Percentiles rank a stretch among this genome's conserved stretches.
Conservation (phyloP, 306 rosid genomes). For the Comarum palustre region DNA sequence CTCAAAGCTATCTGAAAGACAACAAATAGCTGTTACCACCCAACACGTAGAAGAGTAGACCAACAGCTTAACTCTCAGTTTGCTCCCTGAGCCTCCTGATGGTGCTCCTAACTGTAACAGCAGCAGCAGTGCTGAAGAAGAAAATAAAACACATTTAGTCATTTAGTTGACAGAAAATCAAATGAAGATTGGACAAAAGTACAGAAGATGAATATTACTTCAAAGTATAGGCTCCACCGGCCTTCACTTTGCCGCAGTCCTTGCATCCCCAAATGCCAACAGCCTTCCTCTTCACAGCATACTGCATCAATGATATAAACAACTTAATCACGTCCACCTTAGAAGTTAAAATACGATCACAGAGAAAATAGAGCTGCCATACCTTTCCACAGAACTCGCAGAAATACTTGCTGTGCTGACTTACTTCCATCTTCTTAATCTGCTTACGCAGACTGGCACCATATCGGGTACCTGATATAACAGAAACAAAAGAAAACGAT, state of each 20-base stretch:
- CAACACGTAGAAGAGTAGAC: not conserved
- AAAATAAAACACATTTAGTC: slow-evolving; percentile 8
- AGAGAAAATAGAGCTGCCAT: not conserved
- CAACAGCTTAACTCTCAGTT: slow-evolving; percentile 55
- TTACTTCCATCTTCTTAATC: slow-evolving; percentile 94
- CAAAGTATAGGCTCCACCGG: slow-evolving; percentile 79
- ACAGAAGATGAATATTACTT: slow-evolving; percentile 39
- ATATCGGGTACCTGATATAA: slow-evolving; percentile 65
- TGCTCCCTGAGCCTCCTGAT: slow-evolving; percentile 78
- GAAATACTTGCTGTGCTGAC: slow-evolving; percentile 85
- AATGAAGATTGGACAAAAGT: not conserved
- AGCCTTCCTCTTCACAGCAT: slow-evolving; percentile 82
- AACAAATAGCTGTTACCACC: not conserved
- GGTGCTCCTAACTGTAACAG: slow-evolving; percentile 83
- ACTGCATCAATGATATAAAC: slow-evolving; percentile 35
- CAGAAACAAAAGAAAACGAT: not conserved
- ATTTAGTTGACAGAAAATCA: not conserved
- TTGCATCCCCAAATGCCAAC: slow-evolving; percentile 93
- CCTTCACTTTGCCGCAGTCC: slow-evolving; percentile 87
- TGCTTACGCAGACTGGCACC: slow-evolving; percentile 93
- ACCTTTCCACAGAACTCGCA: slow-evolving; percentile 94
- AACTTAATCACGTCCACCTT: not conserved
- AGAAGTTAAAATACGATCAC: not conserved
- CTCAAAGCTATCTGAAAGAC: slow-evolving; percentile 11
- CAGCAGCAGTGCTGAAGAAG: slow-evolving; percentile 70